Evolutionary conservation across 2,329 filamentous ascomycete genomes (phyloP), one percentile per base, ranked within the genome.

Genomic region (Neoscytalidium dimidiatum): DNA sequence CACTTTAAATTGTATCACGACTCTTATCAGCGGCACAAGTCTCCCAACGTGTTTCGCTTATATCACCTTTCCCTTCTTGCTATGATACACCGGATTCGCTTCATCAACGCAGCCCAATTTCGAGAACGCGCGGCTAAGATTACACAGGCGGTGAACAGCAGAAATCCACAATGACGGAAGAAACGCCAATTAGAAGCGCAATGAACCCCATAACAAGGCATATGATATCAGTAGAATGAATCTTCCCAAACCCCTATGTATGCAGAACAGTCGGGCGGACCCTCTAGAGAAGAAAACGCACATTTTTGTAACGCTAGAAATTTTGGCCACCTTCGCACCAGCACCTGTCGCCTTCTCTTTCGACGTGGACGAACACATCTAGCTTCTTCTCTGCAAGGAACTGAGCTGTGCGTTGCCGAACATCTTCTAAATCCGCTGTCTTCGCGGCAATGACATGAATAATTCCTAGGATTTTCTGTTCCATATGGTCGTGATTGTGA

Each of bases 291-390:
- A 14, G 19, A 4, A 29, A 17, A 11, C 41, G 17, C 35, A 44
- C 38, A 11, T 11, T 2, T 17, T 28, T 26, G 35, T 38, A n/a
- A 6, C 53, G 17, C 44, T 62, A 51, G 21, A 62, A 62, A 21
- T 74, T 77, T 33, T 67, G 69, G 0, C 82, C 83, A 13, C 83
- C 82, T 26, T 84, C 84, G 73, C 87, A 89, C 86, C 86, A 89
- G 72, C 87, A 89, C 64, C 81, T 78, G 4, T 80, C 92, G 0
- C 91, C 92, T 72, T 97, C 92, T 52, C 90, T 83, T 78, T 97
- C 94, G 1, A 96, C 91, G 77, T 97, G 94, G 4, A 97, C 86
- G 28, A 96, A 88, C 13, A 93, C 87, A 71, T 97, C 89, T 79
- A 97, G 90, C 46, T 88, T 86, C 68, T 90, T 86, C 60, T 86